Evolutionary conservation across 208 protist species (phyloP), one percentile per base, ranked within the genome.

Genomic region (Wallacemonas sp.): DNA sequence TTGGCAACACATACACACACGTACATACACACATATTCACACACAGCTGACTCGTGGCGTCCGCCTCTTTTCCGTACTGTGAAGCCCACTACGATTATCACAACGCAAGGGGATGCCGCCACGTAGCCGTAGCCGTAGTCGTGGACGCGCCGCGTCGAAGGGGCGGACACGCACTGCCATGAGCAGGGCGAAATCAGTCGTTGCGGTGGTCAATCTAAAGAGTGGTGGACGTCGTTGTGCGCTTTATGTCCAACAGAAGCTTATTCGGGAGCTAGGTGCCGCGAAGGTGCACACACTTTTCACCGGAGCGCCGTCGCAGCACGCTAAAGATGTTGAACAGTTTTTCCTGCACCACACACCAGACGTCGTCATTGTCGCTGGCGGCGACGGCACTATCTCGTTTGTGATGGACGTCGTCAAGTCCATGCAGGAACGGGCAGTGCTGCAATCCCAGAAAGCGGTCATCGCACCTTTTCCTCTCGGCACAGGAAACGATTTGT

Each of bases 401-500:
- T 79, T 83, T 17, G 63, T 66, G 5, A 78, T 88, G 71, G 69
- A 81, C 32, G 58, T 73, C 6, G 48, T 82, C 15, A 77, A 86
- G 59, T 44, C 54, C 0, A 63, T 87, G 26, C 75, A 79, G 5
- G 53, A 75, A 2, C 22, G 27, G 19, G 5, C 38, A 3, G 3
- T 29, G 12, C 46, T 81, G 2, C n/a, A 48, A 0, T 21, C 13
- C 17, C 29, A 48, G 39, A 52, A 62, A 26, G 73, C 66, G 26
- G 62, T 65, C 24, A 72, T 88, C 29, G 77, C 78, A 17, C 72
- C 79, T 8, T 78, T 91, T n/a, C 81, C 81, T 3, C 72, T 87
- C 0, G 85, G 84, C n/a, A 91, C 84, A 12, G 84, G 84, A 22
- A 91, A 91, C 58, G 84, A 91, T 44, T 48, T 91, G 38, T 82